These are phyloP conservation scores for Asterella californica DNA, from an alignment of 225 moss, liverwort and hornwort genomes.

Conservation along the genomic window DNA sequence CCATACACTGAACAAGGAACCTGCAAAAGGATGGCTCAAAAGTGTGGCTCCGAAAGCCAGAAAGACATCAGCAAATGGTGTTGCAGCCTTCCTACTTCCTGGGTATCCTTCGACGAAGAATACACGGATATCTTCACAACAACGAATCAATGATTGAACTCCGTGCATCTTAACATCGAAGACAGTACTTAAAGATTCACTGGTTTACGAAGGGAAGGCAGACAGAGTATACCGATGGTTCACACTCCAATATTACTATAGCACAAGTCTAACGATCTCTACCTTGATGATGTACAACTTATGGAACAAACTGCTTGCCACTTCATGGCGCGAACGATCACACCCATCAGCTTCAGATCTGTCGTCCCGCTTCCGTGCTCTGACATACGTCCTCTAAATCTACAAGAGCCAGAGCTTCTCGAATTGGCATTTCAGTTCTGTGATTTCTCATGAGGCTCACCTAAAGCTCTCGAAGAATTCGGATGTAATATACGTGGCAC, in stretches of 20 bases:
- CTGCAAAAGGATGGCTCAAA: too few relatives aligned
- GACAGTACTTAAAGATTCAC: too few relatives aligned
- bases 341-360: neutral
- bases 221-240: neutral
- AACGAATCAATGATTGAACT: too few relatives aligned
- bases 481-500: neutral
- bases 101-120: too few relatives aligned
- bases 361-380: neutral
- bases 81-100: too few relatives aligned
- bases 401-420: neutral
- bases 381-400: neutral
- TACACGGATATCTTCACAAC: too few relatives aligned
- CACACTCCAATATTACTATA: neutral
- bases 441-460: neutral
- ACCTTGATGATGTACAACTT: slow-evolving; percentile 4
- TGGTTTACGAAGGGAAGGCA: neutral
- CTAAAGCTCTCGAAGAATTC: neutral
- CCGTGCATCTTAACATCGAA: too few relatives aligned
- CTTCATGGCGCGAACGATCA: neutral
- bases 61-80: too few relatives aligned
- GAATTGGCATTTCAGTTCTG: neutral
- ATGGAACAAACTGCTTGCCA: neutral
- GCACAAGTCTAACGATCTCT: slow-evolving; percentile 1
- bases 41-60: too few relatives aligned
- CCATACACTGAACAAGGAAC: too few relatives aligned